Evolutionary conservation across 495 filamentous ascomycete genomes (phyloP), one percentile per base, ranked within the genome.

Genomic region (Jackrogersella multiformis): DNA sequence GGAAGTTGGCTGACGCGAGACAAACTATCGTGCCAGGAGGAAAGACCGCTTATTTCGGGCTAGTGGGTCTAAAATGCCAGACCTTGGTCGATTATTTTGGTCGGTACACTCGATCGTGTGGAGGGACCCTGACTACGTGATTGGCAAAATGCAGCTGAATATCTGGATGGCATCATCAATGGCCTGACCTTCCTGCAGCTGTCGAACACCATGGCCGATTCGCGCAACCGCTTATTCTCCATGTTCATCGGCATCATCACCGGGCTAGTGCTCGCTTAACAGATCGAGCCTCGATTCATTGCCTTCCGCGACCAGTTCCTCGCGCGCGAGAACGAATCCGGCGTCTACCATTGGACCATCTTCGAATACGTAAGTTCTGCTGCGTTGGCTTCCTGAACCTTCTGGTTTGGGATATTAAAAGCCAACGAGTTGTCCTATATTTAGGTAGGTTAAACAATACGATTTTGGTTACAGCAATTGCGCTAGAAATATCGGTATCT

Each of bases 181-280:
- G 81, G 82, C n/a, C 84, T 88, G 69, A 88, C 88, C 0, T 90
- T 91, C 75, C 89, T 85, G 76, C 76, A 89, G 55, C 67, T 88
- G 2, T 82, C 85, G 2, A 74, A 84, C 49, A 83, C 81, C 10
- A 79, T 80, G 24, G 82, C 86, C 32, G 89, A 88, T 72, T 86
- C 88, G 83, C 85, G 89, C 66, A 85, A 84, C 7, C 78, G 85
- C 20, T 77, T 92, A 0, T 92, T 92, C 73, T 86, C 88, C 28
- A 79, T 91, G 54, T 93, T 93, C 75, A 88, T 92, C 86, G 85
- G 86, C 9, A 80, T 90, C 12, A 90, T 88, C 16, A 87, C 89
- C 51, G 82, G 80, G 2, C 86, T 85, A 0, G 84, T 85, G 0
- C 73, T 91, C 0, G 86, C 88, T 5, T 86, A 90, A 60, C 89